Evolutionary conservation across 2,329 filamentous ascomycete genomes (phyloP), one percentile per base, ranked within the genome.

Genomic region (Ceratocystis diversiconidia): DNA sequence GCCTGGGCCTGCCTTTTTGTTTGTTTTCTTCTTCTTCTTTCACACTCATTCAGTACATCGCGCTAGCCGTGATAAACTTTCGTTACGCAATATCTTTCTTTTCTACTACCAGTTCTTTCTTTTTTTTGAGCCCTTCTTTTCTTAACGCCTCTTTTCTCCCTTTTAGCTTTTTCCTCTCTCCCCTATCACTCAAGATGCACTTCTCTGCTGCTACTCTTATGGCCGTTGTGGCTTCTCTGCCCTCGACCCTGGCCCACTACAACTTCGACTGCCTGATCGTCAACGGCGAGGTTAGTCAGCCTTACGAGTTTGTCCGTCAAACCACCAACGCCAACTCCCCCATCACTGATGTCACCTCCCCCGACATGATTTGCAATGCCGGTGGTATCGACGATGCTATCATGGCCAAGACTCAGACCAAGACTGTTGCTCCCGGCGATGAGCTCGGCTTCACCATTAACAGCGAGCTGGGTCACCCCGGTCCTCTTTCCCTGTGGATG

Each of bases 281-380:
- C 46, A 79, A 77, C 63, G 78, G 78, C 32, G 75, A 78, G 15
- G 76, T 74, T 17, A 76, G 79, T 65, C 68, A 72, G 50, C 73
- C 80, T 7, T 77, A 76, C 50, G 76, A 81, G 68, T 81, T 76
- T 25, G 78, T 84, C 60, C 76, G 80, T 50, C 78, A 78, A 5
- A 81, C 81, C 5, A 74, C 73, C 44, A 80, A 80, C 69, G 76
- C 61, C 61, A 77, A 78, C 73, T 75, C 73, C 8, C 76, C 76
- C 62, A 70, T 78, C 68, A 72, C 71, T 55, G 75, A 78, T 64
- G 71, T 76, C 48, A 74, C 71, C 62, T 75, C 74, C 32, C 69
- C 70, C 30, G 70, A 75, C 69, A 73, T 78, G 65, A 65, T 76
- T 65, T 78, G 67, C 67, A 68, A 68, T 15, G 48, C 50, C 2